These are phyloP conservation scores for Phytophthora brassicae DNA, from an alignment of 352 stramenopile species.

Conservation along the genomic window DNA sequence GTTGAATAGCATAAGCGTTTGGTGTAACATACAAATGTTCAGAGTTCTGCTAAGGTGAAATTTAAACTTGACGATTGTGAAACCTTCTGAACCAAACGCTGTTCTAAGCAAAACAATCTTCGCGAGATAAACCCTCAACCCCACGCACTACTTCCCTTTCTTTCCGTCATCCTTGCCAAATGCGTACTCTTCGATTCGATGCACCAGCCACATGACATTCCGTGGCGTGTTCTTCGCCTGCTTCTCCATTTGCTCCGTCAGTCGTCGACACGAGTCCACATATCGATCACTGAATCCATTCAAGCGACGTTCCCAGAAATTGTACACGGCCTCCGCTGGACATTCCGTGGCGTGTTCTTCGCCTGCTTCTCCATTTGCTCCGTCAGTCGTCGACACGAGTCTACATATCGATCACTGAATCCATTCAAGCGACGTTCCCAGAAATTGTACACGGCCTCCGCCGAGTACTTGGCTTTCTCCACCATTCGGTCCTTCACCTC, in stretches of 20 bases:
- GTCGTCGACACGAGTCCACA: slow-evolving; percentile 59
- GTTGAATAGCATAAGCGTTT: too few relatives aligned
- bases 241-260: slow-evolving; percentile 73
- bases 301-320: slow-evolving; percentile 68
- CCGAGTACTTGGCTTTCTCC: slow-evolving; percentile 56
- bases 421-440: slow-evolving; percentile 67
- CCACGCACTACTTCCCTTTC: too few relatives aligned
- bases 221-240: slow-evolving; percentile 43
- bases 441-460: slow-evolving; percentile 68
- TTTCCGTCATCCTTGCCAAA: slow-evolving; percentile 34
- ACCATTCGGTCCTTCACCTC: slow-evolving; percentile 30
- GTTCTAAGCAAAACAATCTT: too few relatives aligned
- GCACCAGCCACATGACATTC: slow-evolving; percentile 54
- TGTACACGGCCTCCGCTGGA: too few relatives aligned
- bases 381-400: slow-evolving; percentile 61
- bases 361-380: slow-evolving; percentile 71
- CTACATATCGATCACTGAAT: slow-evolving; percentile 65
- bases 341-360: slow-evolving; percentile 42
- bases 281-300: slow-evolving; percentile 70
- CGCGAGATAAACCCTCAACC: too few relatives aligned
- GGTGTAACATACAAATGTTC: too few relatives aligned
- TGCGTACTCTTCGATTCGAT: slow-evolving; percentile 43
- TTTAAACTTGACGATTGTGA: too few relatives aligned
- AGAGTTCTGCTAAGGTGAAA: too few relatives aligned
- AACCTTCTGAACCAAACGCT: too few relatives aligned